phyloP scores from a whole-genome alignment of 306 rosid species.

The Cucumis sativus region DNA sequence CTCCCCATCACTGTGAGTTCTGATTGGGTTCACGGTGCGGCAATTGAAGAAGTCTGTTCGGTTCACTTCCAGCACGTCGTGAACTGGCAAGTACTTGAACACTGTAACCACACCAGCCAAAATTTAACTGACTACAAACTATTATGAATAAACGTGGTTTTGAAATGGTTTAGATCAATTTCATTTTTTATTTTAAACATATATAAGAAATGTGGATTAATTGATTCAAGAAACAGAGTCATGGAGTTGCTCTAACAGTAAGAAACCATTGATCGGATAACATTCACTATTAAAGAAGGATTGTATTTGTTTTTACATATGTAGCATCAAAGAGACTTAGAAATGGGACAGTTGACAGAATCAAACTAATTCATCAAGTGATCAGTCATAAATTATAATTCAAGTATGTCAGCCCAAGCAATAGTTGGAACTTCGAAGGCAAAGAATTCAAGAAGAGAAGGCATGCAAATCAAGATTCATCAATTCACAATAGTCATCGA shows the following conservation, averaged over 20 bases:
- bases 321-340: not conserved
- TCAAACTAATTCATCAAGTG: not conserved
- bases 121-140: no score
- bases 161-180: no score
- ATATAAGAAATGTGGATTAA: not conserved
- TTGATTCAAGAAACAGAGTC: not conserved
- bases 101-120: conserved; percentile 26
- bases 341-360: not conserved
- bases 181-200: no score
- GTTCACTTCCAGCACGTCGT: conserved; percentile 62
- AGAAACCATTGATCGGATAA: not conserved
- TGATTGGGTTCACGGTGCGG: conserved; percentile 27
- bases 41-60: conserved; percentile 36
- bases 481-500: not conserved
- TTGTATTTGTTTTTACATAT: not conserved
- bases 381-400: not conserved
- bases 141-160: no score
- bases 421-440: not conserved
- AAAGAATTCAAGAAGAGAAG: not conserved
- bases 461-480: not conserved
- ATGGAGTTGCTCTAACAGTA: not conserved
- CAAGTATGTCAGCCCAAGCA: not conserved
- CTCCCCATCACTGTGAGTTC: conserved; percentile 35
- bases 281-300: not conserved
- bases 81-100: conserved; percentile 54